Base-by-base conservation (phyloP, 2,329 filamentous ascomycete genomes). In the Trichoderma sp. region DNA sequence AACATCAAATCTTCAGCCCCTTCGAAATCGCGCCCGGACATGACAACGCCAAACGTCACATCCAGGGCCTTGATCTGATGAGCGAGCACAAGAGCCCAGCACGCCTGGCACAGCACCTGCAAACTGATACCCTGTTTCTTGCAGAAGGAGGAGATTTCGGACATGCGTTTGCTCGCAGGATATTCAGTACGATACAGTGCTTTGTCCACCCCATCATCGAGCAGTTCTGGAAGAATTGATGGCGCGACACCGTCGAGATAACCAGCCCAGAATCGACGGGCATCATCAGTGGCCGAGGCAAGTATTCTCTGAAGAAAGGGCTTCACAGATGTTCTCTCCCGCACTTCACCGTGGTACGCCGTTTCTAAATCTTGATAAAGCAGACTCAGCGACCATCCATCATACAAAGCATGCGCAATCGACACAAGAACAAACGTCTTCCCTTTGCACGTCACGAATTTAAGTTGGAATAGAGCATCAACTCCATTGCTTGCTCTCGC, bases 331-430 rank as follows among this genome's bases (percentile, higher is more conserved):
- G 87, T 85, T 5, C 91, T 87, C 1, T 82, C 50, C 3, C 79
- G 77, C 12, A 85, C 81, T 0, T 81, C 77, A 5, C 85, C 85
- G 5, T 85, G 65, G 77, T 97, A 97, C 2, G 92, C 91, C n/a
- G 83, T 85, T 18, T 87, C 83, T 1, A 98, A 88, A 79, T 97
- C 91, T 60, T 88, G 86, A 79, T 97, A 94, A 1, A 98, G 83
- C 18, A 97, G 85, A 4, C 87, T 86, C 14, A 98, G 88, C 3
- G 95, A 97, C 90, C 92, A 95, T 0, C 95, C 95, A 81, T 98
- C 95, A 78, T 98, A 98, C 24, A 98, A 87, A 1, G 95, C 94
- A 83, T 98, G 95, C 0, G 95, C 89, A 53, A 98, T 91, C 0
- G 94, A 95, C 1, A 98, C 82, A 5, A 92, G 80, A 1, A 92